These are phyloP conservation scores for Trypanosomatidae sp. DNA, from an alignment of 208 protist species.

Conservation along the genomic window DNA sequence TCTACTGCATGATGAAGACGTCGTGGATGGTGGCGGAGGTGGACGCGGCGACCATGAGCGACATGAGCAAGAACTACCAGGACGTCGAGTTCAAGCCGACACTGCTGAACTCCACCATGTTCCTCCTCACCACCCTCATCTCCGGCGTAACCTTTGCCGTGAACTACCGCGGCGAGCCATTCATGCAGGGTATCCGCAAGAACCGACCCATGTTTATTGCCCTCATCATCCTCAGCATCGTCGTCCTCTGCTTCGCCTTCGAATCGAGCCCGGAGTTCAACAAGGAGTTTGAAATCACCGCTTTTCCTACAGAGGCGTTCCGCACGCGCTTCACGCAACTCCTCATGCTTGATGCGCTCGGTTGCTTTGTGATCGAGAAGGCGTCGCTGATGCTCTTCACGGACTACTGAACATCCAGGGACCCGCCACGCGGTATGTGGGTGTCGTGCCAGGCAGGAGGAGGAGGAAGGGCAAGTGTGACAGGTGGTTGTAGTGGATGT, in stretches of 20 bases:
- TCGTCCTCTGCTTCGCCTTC: conserved; percentile 82
- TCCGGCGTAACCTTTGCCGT: conserved; percentile 96
- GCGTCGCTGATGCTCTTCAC: conserved; percentile 74
- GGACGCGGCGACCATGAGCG: conserved; percentile 50
- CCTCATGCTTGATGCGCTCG: conserved; percentile 67
- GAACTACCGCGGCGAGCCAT: conserved; percentile 97
- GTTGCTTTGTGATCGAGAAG: conserved; percentile 81
- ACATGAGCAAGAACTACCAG: conserved; percentile 54
- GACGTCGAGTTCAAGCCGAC: conserved; percentile 95
- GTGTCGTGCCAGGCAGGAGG: neutral
- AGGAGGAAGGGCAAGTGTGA: neutral
- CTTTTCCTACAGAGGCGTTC: conserved; percentile 83
- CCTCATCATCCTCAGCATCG: conserved; percentile 64
- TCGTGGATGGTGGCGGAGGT: conserved; percentile 75
- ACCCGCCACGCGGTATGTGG: neutral
- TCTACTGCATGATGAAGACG: conserved; percentile 91
- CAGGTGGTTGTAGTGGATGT: neutral
- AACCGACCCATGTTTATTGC: conserved; percentile 93
- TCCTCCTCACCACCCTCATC: conserved; percentile 95
- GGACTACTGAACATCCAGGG: conserved; percentile 30
- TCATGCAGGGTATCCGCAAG: conserved; percentile 92
- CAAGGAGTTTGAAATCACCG: conserved; percentile 84
- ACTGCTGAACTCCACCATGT: conserved; percentile 97
- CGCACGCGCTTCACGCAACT: conserved; percentile 71
- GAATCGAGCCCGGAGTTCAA: conserved; percentile 82